These are phyloP conservation scores for Phyllosticta capitalensis DNA, from an alignment of 2,329 filamentous ascomycete genomes.

Conservation along the genomic window DNA sequence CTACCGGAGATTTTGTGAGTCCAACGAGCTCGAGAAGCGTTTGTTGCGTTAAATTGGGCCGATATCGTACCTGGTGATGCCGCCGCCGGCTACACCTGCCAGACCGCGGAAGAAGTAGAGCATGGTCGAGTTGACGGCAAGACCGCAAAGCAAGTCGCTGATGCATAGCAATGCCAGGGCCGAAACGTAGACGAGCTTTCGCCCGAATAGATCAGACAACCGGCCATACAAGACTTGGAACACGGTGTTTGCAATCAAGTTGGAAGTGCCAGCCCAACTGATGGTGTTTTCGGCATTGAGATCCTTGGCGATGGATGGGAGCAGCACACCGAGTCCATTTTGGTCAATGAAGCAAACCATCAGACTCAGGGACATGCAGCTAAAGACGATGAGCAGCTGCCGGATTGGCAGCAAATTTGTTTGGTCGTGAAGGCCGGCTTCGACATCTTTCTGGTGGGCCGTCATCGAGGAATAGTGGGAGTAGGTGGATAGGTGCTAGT, in stretches of 20 bases:
- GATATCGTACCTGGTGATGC: constrained; percentile 34
- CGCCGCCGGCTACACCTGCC: constrained; percentile 53
- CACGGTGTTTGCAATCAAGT: constrained; percentile 48
- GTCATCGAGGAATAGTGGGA: not conserved
- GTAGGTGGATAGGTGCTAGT: not conserved
- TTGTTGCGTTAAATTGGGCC: constrained; percentile 15
- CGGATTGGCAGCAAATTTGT: constrained; percentile 46
- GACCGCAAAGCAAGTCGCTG: constrained; percentile 50
- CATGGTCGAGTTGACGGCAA: constrained; percentile 46
- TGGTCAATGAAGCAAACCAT: constrained; percentile 50
- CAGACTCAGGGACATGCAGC: constrained; percentile 42
- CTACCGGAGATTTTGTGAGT: constrained; percentile 16
- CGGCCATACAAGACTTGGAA: constrained; percentile 58
- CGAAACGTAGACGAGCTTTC: constrained; percentile 48
- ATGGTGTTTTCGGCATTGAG: constrained; percentile 39
- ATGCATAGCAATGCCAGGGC: constrained; percentile 45
- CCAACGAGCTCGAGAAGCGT: constrained; percentile 29
- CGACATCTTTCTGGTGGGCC: constrained; percentile 21
- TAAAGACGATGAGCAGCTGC: constrained; percentile 43
- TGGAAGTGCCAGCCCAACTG: constrained; percentile 45
- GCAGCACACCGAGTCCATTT: constrained; percentile 42
- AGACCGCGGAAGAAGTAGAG: constrained; percentile 53
- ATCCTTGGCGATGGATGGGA: constrained; percentile 28
- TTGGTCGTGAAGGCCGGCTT: constrained; percentile 44
- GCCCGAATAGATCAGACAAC: constrained; percentile 51